Base-by-base conservation (phyloP, 2,329 filamentous ascomycete genomes). In the Cladosporium sp. region DNA sequence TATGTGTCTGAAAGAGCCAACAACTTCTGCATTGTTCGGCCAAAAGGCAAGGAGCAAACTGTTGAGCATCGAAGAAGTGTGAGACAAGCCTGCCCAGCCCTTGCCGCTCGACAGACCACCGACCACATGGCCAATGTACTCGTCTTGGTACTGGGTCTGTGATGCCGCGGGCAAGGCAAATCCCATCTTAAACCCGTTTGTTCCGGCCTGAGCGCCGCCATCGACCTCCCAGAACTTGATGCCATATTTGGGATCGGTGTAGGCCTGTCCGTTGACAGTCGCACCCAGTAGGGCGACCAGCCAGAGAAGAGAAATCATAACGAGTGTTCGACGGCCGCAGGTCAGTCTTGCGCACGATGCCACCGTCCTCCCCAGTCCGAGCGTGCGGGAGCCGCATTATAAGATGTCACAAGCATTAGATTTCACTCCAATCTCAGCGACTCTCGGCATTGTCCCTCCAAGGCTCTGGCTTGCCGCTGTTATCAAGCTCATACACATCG, bases 101-200 rank as follows among this genome's bases (percentile, higher is more conserved):
- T 73, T 74, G 2, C 70, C 67, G 10, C 50, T 34, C 2, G 73
- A 71, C 3, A 71, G 57, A 1, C 44, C 46, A 53, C 73, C 58
- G 58, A 82, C 81, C 43, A 83, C 68, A 46, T 79, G 74, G 37
- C 81, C 82, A 53, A 84, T 79, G 58, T 82, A 83, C 61, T 84
- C 82, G 43, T 70, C 74, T 6, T 75, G 72, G 50, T 60, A 53
- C 13, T 48, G 53, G 4, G 51, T 51, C 77, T 74, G 16, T 64
- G 72, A 58, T 2, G 81, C 59, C 1, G 58, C 56, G 3, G 60
- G 81, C n/a, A 84, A 67, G 2, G 77, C 77, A 46, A 84, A 61
- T 60, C 81, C 81, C 44, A 79, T 79, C 18, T 73, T 76, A 45
- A 79, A 71, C 32, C 74, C 74, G 52, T 74, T 76, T 8, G 63